Evolutionary conservation across 345 rosid species (phyloP).

Genomic region (Camelina hispida): DNA sequence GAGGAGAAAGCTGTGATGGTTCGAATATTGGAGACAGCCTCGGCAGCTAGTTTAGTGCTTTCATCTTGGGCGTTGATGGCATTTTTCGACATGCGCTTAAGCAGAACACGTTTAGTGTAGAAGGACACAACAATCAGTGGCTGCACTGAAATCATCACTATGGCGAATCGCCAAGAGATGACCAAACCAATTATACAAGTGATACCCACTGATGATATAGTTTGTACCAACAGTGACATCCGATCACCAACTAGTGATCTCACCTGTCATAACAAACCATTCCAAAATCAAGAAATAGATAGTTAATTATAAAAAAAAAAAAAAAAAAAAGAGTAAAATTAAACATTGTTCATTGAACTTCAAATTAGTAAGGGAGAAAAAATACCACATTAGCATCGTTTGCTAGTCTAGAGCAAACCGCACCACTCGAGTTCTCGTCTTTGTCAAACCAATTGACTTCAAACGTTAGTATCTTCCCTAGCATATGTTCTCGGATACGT

Average conservation of each 20-base stretch:
- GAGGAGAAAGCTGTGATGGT: slow-evolving; percentile 72
- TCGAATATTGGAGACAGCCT: slow-evolving; percentile 63
- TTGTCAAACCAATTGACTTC: slow-evolving; percentile 79
- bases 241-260: slow-evolving; percentile 57
- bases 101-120: slow-evolving; percentile 47
- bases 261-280: slow-evolving; percentile 44
- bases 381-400: slow-evolving; percentile 66
- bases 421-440: slow-evolving; percentile 69
- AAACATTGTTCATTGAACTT: too few species aligned
- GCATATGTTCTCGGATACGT: slow-evolving; percentile 67
- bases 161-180: slow-evolving; percentile 66
- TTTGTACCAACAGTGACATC: slow-evolving; percentile 57
- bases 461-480: slow-evolving; percentile 64
- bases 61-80: slow-evolving; percentile 55
- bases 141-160: slow-evolving; percentile 65
- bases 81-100: slow-evolving; percentile 49
- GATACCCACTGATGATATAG: slow-evolving; percentile 53
- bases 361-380: not conserved
- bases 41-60: slow-evolving; percentile 43
- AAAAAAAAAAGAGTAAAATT: too few species aligned
- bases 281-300: not conserved
- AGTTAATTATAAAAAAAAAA: too few species aligned
- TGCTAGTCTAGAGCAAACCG: slow-evolving; percentile 65
- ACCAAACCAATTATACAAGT: slow-evolving; percentile 64
- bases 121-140: slow-evolving; percentile 53